Base-by-base conservation (phyloP, 257 asterid genomes). In the Fraxinus anomala region DNA sequence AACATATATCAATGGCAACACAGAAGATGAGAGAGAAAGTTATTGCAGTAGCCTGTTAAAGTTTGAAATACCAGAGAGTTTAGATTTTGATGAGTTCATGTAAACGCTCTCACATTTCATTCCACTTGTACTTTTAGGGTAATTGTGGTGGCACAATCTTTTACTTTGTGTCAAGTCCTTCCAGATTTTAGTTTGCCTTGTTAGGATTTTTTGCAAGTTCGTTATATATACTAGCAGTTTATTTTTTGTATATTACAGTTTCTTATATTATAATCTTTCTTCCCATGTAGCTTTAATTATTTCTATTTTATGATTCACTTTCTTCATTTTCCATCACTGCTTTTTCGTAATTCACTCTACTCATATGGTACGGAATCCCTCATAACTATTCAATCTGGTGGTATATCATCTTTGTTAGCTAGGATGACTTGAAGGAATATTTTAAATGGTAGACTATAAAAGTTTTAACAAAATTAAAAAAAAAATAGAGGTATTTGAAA, bases 11-110 rank as follows among this genome's bases (percentile, higher is more conserved):
- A 83, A 83, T n/a, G 89, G 87, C 8, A 66, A 80, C 83, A 54
- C 80, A 1, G 88, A 86, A 68, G 87, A 82, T 34, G 88, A 84
- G 84, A 82, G 73, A 80, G 82, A 87, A 6, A 70, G 80, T 80
- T 80, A 80, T 68, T 87, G 85, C 80, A 87, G 84, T 72, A 24
- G 77, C 47, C 67, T 86, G 16, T 79, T 81, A 8, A 81, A 78
- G 85, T 86, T 86, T 80, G 89, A 86, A 73, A 85, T 85, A 51
- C 89, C 89, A 12, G 86, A 80, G 83, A 78, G 85, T 77, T 79
- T 83, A 54, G 80, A 83, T 34, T 83, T 86, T 4, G 88, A 77
- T 72, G 84, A 82, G 78, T 83, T 83, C 74, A 83, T 86, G 88
- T 86, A 51, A 75, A 33, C 19, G 10, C 54, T 3, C 54, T 13